Evolutionary conservation across 768 basidiomycete species (phyloP).

Genomic region (Pleurotus eryngii): DNA sequence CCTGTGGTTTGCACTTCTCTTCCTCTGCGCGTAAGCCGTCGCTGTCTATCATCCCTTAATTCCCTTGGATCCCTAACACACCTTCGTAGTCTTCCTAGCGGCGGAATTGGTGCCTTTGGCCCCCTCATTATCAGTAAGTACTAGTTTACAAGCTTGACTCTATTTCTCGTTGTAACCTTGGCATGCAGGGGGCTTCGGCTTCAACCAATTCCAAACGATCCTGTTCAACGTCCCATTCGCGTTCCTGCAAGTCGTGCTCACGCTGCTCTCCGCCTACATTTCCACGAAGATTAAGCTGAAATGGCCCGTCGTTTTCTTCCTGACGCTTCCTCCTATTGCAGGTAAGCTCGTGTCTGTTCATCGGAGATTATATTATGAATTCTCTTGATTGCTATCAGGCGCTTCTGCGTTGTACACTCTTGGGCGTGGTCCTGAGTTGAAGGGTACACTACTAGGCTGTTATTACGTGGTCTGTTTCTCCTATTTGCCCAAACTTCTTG

Average conservation of each 20-base stretch:
- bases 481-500: not conserved
- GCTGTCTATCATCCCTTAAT: not conserved
- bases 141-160: not conserved
- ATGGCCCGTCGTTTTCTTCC: constrained; percentile 33
- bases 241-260: constrained; percentile 37
- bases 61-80: too few relatives aligned
- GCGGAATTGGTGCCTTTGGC: constrained; percentile 41
- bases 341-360: constrained; percentile 15
- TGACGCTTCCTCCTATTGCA: constrained; percentile 35
- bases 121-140: constrained; percentile 37
- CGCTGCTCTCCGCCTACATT: constrained; percentile 30
- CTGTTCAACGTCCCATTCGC: constrained; percentile 49
- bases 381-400: not conserved
- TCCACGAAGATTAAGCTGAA: constrained; percentile 36
- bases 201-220: constrained; percentile 37
- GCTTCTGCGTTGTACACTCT: constrained; percentile 29
- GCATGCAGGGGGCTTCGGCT: constrained; percentile 35
- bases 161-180: not conserved
- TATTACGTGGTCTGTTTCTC: constrained; percentile 34
- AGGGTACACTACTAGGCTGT: constrained; percentile 29
- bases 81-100: constrained; percentile 29
- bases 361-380: not conserved
- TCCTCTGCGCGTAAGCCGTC: constrained; percentile 34
- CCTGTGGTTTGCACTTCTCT: constrained; percentile 38
- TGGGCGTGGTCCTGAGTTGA: constrained; percentile 25